These are phyloP conservation scores for Phialemoniopsis sp. DNA, from an alignment of 2,329 filamentous ascomycete species.

Conservation along the genomic window DNA sequence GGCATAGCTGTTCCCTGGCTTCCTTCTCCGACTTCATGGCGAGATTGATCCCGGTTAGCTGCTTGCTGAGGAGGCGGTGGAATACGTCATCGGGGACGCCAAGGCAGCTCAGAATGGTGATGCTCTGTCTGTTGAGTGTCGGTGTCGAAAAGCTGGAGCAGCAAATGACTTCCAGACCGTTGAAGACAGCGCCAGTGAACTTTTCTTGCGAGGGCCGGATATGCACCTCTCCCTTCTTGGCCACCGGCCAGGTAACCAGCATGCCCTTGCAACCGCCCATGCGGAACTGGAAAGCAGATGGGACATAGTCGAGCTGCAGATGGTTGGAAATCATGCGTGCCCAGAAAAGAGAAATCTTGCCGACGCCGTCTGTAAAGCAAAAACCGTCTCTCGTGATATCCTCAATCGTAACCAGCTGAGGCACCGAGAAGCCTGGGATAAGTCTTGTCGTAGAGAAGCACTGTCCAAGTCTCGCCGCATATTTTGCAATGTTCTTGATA, in stretches of 20 bases:
- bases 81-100: conserved; percentile 69
- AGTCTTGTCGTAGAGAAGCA: conserved; percentile 91
- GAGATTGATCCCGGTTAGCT: conserved; percentile 63
- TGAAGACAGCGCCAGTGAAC: conserved; percentile 61
- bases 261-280: conserved; percentile 92
- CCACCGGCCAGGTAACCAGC: conserved; percentile 67
- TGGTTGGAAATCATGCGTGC: conserved; percentile 70
- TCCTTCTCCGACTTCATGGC: conserved; percentile 63
- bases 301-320: conserved; percentile 58
- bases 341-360: conserved; percentile 79
- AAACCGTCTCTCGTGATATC: conserved; percentile 68
- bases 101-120: conserved; percentile 75
- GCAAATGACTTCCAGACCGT: conserved; percentile 79
- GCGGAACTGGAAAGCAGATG: conserved; percentile 88
- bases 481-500: conserved; percentile 83
- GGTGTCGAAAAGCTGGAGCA: conserved; percentile 73
- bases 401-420: conserved; percentile 53
- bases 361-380: conserved; percentile 88
- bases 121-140: conserved; percentile 85
- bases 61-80: conserved; percentile 58
- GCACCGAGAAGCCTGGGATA: conserved; percentile 60
- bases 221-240: conserved; percentile 62
- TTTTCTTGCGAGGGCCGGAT: conserved; percentile 86
- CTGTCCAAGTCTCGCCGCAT: conserved; percentile 84
- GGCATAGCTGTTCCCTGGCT: conserved; percentile 65